These are phyloP conservation scores for Rhodotorula glutinis DNA, from an alignment of 1,284 basidiomycete species.

Conservation along the genomic window DNA sequence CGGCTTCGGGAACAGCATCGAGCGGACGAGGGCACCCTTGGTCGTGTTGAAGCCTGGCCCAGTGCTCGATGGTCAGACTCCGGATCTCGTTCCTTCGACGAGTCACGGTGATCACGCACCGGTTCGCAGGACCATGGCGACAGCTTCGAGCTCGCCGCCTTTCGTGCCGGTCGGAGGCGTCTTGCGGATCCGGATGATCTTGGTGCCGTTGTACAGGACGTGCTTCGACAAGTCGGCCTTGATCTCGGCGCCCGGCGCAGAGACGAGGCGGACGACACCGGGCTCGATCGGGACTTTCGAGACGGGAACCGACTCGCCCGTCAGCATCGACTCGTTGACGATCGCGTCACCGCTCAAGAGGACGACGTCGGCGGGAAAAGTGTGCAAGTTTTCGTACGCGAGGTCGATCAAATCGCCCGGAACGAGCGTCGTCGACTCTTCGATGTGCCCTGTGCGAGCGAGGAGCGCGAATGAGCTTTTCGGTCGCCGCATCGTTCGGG, in stretches of 20 bases:
- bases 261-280: conserved; percentile 27
- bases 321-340: conserved; percentile 98
- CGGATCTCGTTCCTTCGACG: background rate
- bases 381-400: conserved; percentile 66
- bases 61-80: background rate
- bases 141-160: conserved; percentile 52
- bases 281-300: conserved; percentile 67
- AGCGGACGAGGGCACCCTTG: conserved; percentile 90
- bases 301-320: conserved; percentile 91
- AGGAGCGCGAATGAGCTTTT: conserved; percentile 23
- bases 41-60: conserved; percentile 89
- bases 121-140: conserved; percentile 87
- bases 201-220: conserved; percentile 89
- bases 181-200: conserved; percentile 84
- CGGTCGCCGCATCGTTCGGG: conserved; percentile 14
- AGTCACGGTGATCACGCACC: conserved; percentile 55
- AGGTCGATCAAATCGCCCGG: conserved; percentile 93
- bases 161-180: conserved; percentile 46
- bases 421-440: conserved; percentile 76
- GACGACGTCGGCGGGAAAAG: conserved; percentile 88
- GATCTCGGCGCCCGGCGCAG: conserved; percentile 53
- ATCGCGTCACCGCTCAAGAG: conserved; percentile 93
- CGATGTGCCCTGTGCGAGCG: conserved; percentile 60
- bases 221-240: conserved; percentile 71
- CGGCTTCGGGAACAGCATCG: conserved; percentile 98